Evolutionary conservation across 1,139 yeast species (phyloP).

Genomic region (Torulaspora pretoriensis): DNA sequence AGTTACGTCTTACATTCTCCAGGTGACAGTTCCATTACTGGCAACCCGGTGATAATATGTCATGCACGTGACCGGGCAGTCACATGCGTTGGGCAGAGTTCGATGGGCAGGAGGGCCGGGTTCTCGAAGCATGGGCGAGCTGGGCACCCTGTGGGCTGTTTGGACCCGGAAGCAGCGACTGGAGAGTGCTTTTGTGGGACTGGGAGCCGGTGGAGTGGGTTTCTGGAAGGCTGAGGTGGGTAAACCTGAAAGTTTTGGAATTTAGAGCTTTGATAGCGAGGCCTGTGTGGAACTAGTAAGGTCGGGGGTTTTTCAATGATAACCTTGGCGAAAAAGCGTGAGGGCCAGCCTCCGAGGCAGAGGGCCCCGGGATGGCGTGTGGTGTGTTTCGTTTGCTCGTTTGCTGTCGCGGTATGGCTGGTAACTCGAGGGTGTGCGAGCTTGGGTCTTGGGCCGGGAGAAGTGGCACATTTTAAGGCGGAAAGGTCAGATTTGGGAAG

Average conservation of each 20-base stretch:
- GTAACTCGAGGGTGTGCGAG: neutral
- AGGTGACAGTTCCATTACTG: too few relatives aligned
- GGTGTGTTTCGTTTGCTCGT: neutral
- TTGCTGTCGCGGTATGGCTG: neutral
- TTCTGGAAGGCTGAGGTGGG: too few relatives aligned
- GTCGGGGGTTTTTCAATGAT: neutral
- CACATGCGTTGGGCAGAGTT: too few relatives aligned
- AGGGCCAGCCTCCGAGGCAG: neutral
- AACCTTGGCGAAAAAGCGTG: neutral
- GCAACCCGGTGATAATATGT: too few relatives aligned
- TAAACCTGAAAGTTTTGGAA: neutral
- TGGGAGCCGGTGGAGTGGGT: too few relatives aligned
- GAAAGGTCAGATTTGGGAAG: neutral
- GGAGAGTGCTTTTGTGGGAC: too few relatives aligned
- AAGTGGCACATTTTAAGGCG: neutral
- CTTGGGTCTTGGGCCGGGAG: neutral
- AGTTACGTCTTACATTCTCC: neutral
- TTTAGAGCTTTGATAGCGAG: neutral
- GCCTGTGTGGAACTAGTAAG: neutral
- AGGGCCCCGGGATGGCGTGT: neutral
- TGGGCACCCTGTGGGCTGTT: neutral
- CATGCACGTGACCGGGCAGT: too few relatives aligned
- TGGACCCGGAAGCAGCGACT: too few relatives aligned
- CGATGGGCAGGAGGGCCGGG: neutral
- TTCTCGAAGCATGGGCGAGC: slow-evolving; percentile 1